Base-by-base conservation (phyloP, 306 rosid genomes). In the Begonia fuchsioides region DNA sequence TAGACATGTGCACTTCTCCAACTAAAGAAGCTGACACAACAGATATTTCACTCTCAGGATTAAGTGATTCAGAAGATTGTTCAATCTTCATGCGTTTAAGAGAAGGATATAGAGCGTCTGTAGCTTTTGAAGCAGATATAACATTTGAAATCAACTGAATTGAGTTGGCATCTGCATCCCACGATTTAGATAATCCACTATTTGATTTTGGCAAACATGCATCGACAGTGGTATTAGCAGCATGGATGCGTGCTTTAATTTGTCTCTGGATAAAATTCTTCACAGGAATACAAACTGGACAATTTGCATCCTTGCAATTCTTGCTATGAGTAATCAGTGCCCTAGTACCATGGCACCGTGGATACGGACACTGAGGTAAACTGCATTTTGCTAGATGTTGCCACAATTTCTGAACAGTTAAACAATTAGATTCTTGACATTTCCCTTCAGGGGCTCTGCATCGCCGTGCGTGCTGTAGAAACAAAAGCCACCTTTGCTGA, bases 401-500 rank as follows among this genome's bases (percentile, higher is more conserved):
- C 66, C 83, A 79, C 72, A 92, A 65, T 52, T 73, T 76, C 51
- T 80, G 93, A 32, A 73, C 87, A 63, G 12, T 59, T 17, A 73
- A 17, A 69, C 98, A 92, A 59, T 46, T 46, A 57, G 39, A 72
- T 61, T 76, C 87, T 26, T 45, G 75, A 71, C 98, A 92, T 71
- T 61, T 72, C 46, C 98, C 98, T 75, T 92, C 79, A 7, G 86
- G 83, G 43, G 82, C 80, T 41, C 68, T 19, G 62, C 98, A 92
- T 3, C 73, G 63, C 38, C 87, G 83, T 15, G 98, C 98, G 72
- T 92, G 98, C 45, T 74, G 67, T 54, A 92, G 66, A 72, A 92
- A 92, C 62, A 92, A 61, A 69, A 92, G 94, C 98, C 98, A 92
- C 61, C 69, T 79, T 60, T 77, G 96, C 61, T 92, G 98, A 70